Evolutionary conservation across 192 early-diverging fungal genomes (phyloP), one percentile per base, ranked within the genome.

Genomic region (Thamnidium elegans): DNA sequence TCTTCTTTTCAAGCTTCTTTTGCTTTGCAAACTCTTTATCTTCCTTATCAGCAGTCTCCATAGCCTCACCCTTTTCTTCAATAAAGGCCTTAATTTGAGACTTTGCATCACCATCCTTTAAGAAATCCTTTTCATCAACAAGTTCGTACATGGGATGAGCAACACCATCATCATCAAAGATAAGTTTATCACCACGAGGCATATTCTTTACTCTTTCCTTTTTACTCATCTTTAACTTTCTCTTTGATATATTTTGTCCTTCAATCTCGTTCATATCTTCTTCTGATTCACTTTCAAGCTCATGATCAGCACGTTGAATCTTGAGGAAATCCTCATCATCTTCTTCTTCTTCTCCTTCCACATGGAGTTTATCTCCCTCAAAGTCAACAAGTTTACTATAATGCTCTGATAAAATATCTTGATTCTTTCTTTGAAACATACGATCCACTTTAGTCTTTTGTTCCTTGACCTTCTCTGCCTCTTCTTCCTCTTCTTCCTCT

Each of bases 161-260:
- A 21, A 88, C 86, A 55, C 97, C 97, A 5, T 97, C 94, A 63
- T 99, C 97, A 79, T 98, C 94, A 78, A 97, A 99, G 48, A 94
- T 68, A 8, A 96, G 59, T 68, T 89, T 92, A 44, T 89, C 77
- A 68, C 86, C 83, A 51, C 80, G 84, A 34, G 87, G 82, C 51
- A 79, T 73, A 62, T 85, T 85, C 75, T 94, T 91, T 72, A 88
- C 68, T 31, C 79, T 75, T 72, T 95, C 93, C 47, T 92, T 78
- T 66, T 85, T 78, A 58, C 72, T 50, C 77, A 80, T 76, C 62
- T 75, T 75, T 67, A 81, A 69, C 67, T 76, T 72, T 73, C 81
- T 51, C 70, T 74, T 77, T 6, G 78, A 84, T 23, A 71, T 74
- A 4, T 60, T 67, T 13, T 67, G 45, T 20, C 56, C 70, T 47